Evolutionary conservation across 108 stramenopile genomes (phyloP).

Genomic region (Aurantiochytrium sp.): DNA sequence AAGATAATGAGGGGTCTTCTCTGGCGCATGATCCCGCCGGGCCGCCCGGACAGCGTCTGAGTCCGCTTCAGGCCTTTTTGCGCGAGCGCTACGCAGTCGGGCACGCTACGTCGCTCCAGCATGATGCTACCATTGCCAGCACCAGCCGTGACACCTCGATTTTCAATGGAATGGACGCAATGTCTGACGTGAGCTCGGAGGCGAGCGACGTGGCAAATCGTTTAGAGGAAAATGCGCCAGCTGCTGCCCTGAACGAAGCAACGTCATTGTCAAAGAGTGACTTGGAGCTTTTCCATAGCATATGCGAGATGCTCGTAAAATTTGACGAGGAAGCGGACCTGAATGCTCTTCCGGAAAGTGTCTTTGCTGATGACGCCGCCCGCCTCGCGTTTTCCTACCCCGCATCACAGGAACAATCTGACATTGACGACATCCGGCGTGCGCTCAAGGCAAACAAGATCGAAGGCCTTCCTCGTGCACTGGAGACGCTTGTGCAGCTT

Average conservation of each 20-base stretch:
- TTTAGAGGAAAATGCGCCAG: no score
- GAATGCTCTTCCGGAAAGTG: background rate
- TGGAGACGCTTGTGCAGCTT: background rate
- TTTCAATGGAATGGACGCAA: no score
- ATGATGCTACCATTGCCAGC: no score
- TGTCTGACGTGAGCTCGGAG: no score
- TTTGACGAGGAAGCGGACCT: background rate
- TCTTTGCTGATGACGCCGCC: background rate
- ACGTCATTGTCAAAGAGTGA: no score
- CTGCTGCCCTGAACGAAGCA: no score
- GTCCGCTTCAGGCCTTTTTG: background rate
- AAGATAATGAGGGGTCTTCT: no score
- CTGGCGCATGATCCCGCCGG: background rate
- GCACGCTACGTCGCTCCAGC: no score
- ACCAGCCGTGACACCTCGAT: no score
- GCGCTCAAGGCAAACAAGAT: background rate
- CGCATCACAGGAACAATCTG: background rate
- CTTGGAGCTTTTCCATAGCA: background rate
- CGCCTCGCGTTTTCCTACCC: background rate
- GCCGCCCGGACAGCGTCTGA: background rate
- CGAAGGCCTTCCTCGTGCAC: background rate
- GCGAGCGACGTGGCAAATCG: no score
- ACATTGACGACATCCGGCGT: background rate
- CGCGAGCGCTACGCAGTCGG: no score
- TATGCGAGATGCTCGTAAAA: background rate